phyloP scores from a whole-genome alignment of 345 rosid genomes.

The Capsella bursapastoris region DNA sequence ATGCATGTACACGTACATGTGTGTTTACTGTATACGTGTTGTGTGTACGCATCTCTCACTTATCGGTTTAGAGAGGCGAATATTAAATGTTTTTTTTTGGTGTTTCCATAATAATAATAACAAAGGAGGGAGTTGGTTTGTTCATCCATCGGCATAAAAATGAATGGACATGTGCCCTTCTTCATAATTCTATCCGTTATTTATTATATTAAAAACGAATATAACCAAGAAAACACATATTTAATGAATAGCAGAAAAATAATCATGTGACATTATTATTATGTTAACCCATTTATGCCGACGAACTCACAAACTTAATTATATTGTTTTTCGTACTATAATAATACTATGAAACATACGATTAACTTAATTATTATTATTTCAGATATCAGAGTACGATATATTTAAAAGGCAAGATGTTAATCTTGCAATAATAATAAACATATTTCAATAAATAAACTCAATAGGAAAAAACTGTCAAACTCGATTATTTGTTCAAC shows the following conservation, averaged over 20 bases:
- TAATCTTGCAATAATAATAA: no score
- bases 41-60: slow-evolving; percentile 25
- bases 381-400: no score
- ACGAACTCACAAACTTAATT: slow-evolving; percentile 17
- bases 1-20: slow-evolving; percentile 31
- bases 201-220: not conserved
- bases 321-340: not conserved
- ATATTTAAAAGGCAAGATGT: no score
- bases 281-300: slow-evolving; percentile 31
- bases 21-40: slow-evolving; percentile 26
- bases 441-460: no score
- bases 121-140: not conserved
- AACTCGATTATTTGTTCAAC: no score
- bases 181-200: slow-evolving; percentile 18
- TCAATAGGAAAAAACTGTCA: no score
- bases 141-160: slow-evolving; percentile 17
- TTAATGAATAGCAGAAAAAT: not conserved
- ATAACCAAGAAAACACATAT: not conserved
- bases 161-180: slow-evolving; percentile 39
- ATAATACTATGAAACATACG: not conserved
- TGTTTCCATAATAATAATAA: not conserved
- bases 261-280: slow-evolving; percentile 31
- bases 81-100: slow-evolving; percentile 34
- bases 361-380: not conserved
- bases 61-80: slow-evolving; percentile 20